phyloP scores from a whole-genome alignment of 2,329 filamentous ascomycete genomes.

The Fusarium camptoceras region DNA sequence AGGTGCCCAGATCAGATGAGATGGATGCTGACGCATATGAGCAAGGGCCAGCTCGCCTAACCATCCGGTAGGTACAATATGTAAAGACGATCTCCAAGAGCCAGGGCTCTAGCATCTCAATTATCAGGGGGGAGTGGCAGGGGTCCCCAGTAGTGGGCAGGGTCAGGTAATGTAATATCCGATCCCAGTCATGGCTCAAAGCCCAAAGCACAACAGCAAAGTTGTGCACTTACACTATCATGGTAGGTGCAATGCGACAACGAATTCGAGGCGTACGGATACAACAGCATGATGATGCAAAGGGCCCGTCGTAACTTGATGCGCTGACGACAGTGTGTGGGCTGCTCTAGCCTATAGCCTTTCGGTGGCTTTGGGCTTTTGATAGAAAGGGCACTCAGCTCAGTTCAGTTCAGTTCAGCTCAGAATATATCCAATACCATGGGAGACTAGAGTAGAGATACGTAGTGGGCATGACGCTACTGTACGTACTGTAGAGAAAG shows the following conservation, averaged over 20 bases:
- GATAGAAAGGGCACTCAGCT: background rate
- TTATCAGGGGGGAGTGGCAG: constrained; percentile 5
- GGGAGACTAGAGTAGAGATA: constrained; percentile 7
- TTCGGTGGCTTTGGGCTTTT: background rate
- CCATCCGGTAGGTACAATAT: constrained; percentile 22
- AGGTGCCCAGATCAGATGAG: background rate
- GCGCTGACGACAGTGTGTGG: constrained; percentile 4
- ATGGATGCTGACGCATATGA: constrained; percentile 1
- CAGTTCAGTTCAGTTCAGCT: background rate
- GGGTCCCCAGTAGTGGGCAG: constrained; percentile 3
- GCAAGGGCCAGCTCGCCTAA: constrained; percentile 25
- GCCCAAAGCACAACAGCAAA: background rate
- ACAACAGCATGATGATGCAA: constrained; percentile 1
- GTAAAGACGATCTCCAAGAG: constrained; percentile 31
- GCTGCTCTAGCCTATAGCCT: background rate
- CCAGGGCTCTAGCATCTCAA: constrained; percentile 21
- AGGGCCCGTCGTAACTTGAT: background rate
- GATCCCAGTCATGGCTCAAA: background rate
- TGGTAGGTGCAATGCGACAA: constrained; percentile 5
- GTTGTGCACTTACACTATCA: constrained; percentile 6
- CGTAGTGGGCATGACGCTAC: constrained; percentile 4
- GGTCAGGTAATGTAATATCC: constrained; percentile 20
- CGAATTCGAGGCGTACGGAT: constrained; percentile 1
- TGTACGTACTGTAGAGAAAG: background rate
- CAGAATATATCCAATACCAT: background rate